Conservation (phyloP, 2,329 filamentous ascomycete genomes). For the Ascosphaera acerosa region DNA sequence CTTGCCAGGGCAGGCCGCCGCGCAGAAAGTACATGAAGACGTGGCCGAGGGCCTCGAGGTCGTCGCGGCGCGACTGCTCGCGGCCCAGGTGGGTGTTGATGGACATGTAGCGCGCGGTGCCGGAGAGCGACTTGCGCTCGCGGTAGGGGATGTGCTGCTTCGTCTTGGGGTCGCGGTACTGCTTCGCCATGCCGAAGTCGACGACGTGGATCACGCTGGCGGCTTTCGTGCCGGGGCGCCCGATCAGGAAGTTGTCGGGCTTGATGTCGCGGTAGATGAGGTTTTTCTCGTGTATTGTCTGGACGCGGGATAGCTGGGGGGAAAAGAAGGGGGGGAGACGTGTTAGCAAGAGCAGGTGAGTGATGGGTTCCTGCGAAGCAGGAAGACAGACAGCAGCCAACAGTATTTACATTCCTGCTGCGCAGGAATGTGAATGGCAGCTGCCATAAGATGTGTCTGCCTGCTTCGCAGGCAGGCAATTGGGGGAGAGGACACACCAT, state of each 20-base stretch:
- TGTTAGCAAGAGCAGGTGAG: no score
- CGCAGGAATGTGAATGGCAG: no score
- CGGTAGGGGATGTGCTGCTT: conserved; percentile 99
- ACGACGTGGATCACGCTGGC: conserved; percentile 99
- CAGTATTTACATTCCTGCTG: no score
- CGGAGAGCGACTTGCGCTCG: conserved; percentile 99
- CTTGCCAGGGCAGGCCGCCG: conserved; percentile 95
- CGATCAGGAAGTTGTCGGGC: conserved; percentile 99
- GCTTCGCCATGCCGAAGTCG: conserved; percentile 97
- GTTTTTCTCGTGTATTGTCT: conserved; percentile 98
- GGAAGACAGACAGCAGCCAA: no score
- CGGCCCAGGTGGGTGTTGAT: conserved; percentile 98
- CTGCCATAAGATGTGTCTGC: no score
- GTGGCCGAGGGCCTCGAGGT: conserved; percentile 97
- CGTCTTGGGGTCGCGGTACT: conserved; percentile 98
- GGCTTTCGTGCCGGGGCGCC: conserved; percentile 94
- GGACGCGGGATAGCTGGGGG: no score
- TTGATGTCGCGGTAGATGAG: conserved; percentile 99
- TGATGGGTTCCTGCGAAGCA: no score
- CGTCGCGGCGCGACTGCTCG: conserved; percentile 95
- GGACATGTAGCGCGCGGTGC: conserved; percentile 90
- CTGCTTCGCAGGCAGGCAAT: no score
- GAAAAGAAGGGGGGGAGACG: no score
- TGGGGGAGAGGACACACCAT: no score
- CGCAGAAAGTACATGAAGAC: conserved; percentile 99